Evolutionary conservation across 179 eudicot species (phyloP).

Genomic region (Silene noctiflora): DNA sequence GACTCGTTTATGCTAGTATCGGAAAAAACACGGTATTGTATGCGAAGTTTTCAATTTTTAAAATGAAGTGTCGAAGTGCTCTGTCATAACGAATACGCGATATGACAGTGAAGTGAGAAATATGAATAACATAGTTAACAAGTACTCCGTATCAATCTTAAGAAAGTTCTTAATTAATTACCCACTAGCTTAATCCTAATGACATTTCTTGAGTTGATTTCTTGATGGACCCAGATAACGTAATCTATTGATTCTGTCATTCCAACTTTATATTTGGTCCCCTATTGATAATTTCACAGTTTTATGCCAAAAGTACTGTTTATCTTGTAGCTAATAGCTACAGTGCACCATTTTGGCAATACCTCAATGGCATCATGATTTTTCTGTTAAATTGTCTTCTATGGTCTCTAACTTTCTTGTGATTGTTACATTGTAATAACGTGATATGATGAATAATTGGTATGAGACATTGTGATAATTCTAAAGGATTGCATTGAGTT

Average conservation of each 20-base stretch:
- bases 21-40: too few relatives aligned
- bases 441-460: neutral
- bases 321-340: neutral
- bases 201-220: conserved; percentile 24
- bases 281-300: conserved; percentile 1
- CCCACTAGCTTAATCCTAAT: conserved; percentile 25
- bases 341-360: neutral
- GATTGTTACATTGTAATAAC: neutral
- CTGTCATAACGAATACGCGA: too few relatives aligned
- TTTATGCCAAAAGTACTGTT: neutral
- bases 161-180: conserved; percentile 17
- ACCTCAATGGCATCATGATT: neutral
- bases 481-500: neutral
- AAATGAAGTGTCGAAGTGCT: too few relatives aligned
- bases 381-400: conserved; percentile 7
- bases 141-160: neutral
- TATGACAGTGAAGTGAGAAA: too few relatives aligned
- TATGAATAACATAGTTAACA: too few relatives aligned
- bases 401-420: neutral
- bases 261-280: conserved; percentile 2
- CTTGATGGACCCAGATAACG: conserved; percentile 27
- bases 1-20: too few relatives aligned
- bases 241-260: conserved; percentile 20
- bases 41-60: too few relatives aligned
- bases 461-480: conserved; percentile 8